Conservation (phyloP, 371 early-diverging fungal species). For the Mortierella sp. region DNA sequence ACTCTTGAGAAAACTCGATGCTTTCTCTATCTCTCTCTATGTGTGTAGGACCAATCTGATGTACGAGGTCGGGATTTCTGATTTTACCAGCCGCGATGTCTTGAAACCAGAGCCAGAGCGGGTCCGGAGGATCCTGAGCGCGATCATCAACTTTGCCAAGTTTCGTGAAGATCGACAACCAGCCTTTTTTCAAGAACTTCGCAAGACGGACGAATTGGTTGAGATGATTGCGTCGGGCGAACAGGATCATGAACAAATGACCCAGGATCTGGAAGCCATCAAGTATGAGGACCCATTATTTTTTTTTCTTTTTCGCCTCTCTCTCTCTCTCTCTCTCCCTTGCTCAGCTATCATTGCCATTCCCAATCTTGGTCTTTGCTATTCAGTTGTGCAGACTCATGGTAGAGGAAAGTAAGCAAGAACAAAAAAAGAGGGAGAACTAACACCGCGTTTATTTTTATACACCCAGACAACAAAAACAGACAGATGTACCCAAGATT, state of each 20-base stretch:
- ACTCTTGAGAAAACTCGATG: neutral
- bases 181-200: conserved; percentile 12
- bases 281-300: conserved; percentile 13
- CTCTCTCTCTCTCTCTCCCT: too few relatives aligned
- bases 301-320: too few relatives aligned
- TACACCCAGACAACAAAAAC: conserved; percentile 21
- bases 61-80: conserved; percentile 72
- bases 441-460: neutral
- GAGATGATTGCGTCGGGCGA: conserved; percentile 16
- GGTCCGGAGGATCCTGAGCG: conserved; percentile 74
- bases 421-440: neutral
- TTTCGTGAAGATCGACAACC: conserved; percentile 80
- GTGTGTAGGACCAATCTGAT: conserved; percentile 64
- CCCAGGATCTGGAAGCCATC: conserved; percentile 17
- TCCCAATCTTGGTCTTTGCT: too few relatives aligned
- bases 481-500: conserved; percentile 30
- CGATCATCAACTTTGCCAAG: conserved; percentile 86
- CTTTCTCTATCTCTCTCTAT: neutral
- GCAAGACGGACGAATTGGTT: conserved; percentile 24
- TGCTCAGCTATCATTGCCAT: too few relatives aligned
- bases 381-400: too few relatives aligned
- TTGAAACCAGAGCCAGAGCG: conserved; percentile 75
- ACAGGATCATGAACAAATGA: conserved; percentile 18
- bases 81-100: conserved; percentile 79
- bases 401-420: neutral